A percentile compares a stretch with the other conserved stretches of the same genome.
phyloP scores from a whole-genome alignment of 805 yeast genomes.

The Groenewaldozyma salmanticensis region DNA sequence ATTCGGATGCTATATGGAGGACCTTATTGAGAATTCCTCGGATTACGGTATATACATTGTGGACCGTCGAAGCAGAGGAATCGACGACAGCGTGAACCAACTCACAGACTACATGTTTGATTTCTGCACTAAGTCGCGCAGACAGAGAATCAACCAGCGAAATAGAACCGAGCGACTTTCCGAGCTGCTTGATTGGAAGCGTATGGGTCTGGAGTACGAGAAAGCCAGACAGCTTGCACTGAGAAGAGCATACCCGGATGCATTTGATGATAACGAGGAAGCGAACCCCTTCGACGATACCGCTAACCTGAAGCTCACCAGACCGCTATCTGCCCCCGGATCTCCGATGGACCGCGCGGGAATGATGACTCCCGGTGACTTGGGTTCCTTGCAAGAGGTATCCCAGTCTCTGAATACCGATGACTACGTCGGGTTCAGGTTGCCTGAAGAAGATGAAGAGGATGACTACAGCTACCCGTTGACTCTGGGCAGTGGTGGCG shows the following conservation, averaged over 20 bases:
- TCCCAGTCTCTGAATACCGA: constrained; percentile 59
- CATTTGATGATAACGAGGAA: constrained; percentile 38
- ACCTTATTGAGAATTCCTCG: constrained; percentile 81
- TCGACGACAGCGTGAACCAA: constrained; percentile 90
- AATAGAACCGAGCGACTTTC: constrained; percentile 91
- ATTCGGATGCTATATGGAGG: constrained; percentile 98
- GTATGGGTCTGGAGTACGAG: constrained; percentile 95
- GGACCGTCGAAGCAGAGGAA: constrained; percentile 84
- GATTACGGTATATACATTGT: constrained; percentile 97
- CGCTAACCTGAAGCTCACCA: constrained; percentile 48
- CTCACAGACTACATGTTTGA: constrained; percentile 82
- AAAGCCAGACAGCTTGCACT: constrained; percentile 89
- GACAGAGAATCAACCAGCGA: constrained; percentile 96
- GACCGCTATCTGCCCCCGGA: constrained; percentile 96
- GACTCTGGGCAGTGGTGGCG: constrained; percentile 10
- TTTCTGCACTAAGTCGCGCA: constrained; percentile 78
- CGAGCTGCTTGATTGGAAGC: constrained; percentile 91
- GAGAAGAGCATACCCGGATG: constrained; percentile 88
- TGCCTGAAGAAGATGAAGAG: constrained; percentile 30
- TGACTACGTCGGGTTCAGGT: constrained; percentile 50
- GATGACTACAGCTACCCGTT: constrained; percentile 23
- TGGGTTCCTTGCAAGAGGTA: constrained; percentile 92
- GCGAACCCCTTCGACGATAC: constrained; percentile 22
- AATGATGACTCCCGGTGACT: constrained; percentile 98
- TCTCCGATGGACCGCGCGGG: constrained; percentile 71